phyloP scores from a whole-genome alignment of 257 asterid genomes.

The Ocimum tenuiflorum region DNA sequence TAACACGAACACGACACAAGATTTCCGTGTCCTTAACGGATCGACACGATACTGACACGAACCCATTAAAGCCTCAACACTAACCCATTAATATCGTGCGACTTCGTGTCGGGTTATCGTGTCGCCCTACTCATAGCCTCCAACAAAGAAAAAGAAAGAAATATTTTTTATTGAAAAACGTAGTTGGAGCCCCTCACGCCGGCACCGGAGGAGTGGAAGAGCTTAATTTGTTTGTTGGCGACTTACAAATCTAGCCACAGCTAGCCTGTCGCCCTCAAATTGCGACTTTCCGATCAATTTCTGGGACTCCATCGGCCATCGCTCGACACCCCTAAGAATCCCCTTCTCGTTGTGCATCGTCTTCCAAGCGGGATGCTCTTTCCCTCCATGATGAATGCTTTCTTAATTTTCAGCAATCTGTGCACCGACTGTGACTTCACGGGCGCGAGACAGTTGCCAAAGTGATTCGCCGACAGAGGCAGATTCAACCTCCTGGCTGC shows the following conservation, averaged over 20 bases:
- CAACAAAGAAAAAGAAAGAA: no score
- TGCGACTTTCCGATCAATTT: slow-evolving; percentile 31
- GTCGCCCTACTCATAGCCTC: no score
- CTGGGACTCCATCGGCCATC: slow-evolving; percentile 27
- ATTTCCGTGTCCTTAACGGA: no score
- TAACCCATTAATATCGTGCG: no score
- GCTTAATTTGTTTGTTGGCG: no score
- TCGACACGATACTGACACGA: no score
- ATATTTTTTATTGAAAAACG: no score
- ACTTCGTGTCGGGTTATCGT: no score
- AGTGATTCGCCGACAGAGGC: slow-evolving; percentile 31
- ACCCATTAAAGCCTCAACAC: no score
- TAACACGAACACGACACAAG: no score
- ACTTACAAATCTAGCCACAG: slow-evolving; percentile 37
- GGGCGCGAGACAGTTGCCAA: slow-evolving; percentile 31
- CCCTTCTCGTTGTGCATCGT: slow-evolving; percentile 29
- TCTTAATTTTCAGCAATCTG: slow-evolving; percentile 18
- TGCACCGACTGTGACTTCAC: slow-evolving; percentile 23
- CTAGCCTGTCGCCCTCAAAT: slow-evolving; percentile 37
- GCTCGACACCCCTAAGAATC: slow-evolving; percentile 25
- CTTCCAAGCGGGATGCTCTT: slow-evolving; percentile 21
- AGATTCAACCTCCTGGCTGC: slow-evolving; percentile 27
- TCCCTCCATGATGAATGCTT: slow-evolving; percentile 28
- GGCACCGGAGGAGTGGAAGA: no score
- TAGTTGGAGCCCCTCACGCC: no score